Evolutionary conservation across 345 rosid species (phyloP), one percentile per base, ranked within the genome.

Genomic region (Raphanus sativus): DNA sequence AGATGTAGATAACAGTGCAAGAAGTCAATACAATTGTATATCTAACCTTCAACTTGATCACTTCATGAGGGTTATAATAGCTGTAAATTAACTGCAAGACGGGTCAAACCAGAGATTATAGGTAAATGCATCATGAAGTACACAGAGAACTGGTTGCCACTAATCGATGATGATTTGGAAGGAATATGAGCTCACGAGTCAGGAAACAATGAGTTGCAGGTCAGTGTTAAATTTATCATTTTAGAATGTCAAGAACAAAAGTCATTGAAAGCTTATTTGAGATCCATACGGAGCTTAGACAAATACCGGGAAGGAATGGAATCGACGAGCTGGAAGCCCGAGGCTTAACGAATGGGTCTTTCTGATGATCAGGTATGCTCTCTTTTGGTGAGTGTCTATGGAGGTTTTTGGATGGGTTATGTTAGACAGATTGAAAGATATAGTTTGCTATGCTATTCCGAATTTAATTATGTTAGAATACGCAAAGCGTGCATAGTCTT

Each of bases 31-130:
- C 56, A 80, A 81, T 33, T 94, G 86, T 50, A 74, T 87, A 33
- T 85, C 92, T 5, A 78, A 83, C 0, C 88, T 90, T 52, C 75
- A 65, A 54, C 84, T 86, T 64, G 86, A 91, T 83, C 93, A 91
- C 75, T 91, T 91, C 79, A 78, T 76, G 86, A 90, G 96, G 84
- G 84, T 90, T 60, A 72, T 89, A 75, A 85, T 87, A 42, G 85
- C 90, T 66, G 74, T 83, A 38, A 86, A 74, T n/a, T n/a, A n/a
- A n/a, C 82, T 93, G 3, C 88, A 30, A 88, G 82, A 81, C 80
- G 89, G 70, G 64, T 84, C 55, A 85, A 82, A 55, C 83, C 89
- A 59, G n/a, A n/a, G n/a, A 77, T 81, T 62, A 81, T 82, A 70
- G 93, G 91, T 8, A 87, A 85, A 60, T 79, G 84, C 71, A 89